These are phyloP conservation scores for Xylaria cubensis DNA, from an alignment of 495 filamentous ascomycete genomes.

Conservation along the genomic window DNA sequence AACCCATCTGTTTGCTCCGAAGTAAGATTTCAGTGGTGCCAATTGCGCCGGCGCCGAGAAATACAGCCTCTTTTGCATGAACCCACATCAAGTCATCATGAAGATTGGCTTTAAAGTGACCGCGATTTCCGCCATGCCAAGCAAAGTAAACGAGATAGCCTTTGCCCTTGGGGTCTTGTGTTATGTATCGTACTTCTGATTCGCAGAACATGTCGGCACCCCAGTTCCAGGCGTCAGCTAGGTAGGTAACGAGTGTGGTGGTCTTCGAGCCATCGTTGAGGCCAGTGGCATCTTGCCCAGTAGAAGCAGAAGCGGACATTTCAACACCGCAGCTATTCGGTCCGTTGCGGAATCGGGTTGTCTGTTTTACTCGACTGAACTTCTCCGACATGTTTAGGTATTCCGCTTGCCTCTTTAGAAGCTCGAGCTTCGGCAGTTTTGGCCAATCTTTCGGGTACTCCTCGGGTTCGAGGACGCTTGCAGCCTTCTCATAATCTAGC, in stretches of 20 bases:
- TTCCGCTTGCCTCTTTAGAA: conserved; percentile 64
- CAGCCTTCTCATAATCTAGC: conserved; percentile 63
- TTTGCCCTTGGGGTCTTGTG: conserved; percentile 52
- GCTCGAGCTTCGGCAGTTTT: conserved; percentile 58
- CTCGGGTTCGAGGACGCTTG: conserved; percentile 63
- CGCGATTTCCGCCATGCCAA: conserved; percentile 67
- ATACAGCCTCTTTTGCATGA: conserved; percentile 64
- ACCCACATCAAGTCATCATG: conserved; percentile 73
- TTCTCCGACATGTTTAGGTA: conserved; percentile 56
- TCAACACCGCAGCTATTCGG: conserved; percentile 67
- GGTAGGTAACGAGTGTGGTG: conserved; percentile 68
- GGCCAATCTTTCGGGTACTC: conserved; percentile 65
- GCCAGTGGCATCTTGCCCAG: conserved; percentile 68
- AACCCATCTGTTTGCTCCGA: conserved; percentile 64
- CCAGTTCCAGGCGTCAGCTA: conserved; percentile 78
- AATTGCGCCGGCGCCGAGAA: conserved; percentile 66
- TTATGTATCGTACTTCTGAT: conserved; percentile 71
- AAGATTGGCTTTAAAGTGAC: conserved; percentile 62
- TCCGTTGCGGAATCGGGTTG: conserved; percentile 65
- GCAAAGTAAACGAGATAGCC: conserved; percentile 71
- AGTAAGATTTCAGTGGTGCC: conserved; percentile 73
- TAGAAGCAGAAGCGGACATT: conserved; percentile 64
- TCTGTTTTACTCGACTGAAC: conserved; percentile 64
- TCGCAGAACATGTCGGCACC: conserved; percentile 77
- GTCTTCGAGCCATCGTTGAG: conserved; percentile 74